phyloP scores from a whole-genome alignment of 495 filamentous ascomycete genomes.

The Evernia prunastri region DNA sequence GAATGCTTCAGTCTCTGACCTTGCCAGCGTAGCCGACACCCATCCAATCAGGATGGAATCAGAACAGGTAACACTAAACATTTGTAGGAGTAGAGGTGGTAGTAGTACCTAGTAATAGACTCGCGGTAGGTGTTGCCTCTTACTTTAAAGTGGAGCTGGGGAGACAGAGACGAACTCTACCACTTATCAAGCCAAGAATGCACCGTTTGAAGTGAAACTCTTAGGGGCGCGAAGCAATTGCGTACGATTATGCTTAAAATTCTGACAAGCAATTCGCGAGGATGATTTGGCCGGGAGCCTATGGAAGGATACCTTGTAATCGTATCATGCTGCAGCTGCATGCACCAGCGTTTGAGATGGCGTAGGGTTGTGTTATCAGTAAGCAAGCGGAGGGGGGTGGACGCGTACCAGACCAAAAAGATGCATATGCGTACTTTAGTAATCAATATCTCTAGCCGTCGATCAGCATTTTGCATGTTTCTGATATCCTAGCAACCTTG shows the following conservation, averaged over 20 bases:
- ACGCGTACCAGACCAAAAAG: neutral
- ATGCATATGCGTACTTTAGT: no score
- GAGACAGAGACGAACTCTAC: no score
- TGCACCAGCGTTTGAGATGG: neutral
- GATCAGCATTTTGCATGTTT: slow-evolving; percentile 11
- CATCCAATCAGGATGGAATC: neutral
- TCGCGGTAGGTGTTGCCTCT: no score
- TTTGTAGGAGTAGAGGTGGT: neutral
- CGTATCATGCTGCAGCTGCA: neutral
- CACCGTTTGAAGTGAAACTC: slow-evolving; percentile 8
- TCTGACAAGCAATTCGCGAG: neutral
- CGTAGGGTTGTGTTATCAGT: slow-evolving; percentile 16
- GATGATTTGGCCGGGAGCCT: neutral
- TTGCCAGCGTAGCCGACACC: neutral
- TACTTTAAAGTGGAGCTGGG: no score
- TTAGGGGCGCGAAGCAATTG: neutral
- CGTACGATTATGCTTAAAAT: slow-evolving; percentile 1
- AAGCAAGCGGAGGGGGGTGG: neutral
- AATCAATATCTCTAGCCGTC: slow-evolving; percentile 9
- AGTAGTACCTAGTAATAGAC: no score
- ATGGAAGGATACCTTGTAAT: neutral
- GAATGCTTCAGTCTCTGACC: neutral
- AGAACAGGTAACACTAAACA: neutral
- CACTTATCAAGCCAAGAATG: slow-evolving; percentile 1
- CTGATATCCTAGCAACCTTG: slow-evolving; percentile 3